Evolutionary conservation across 768 basidiomycete species (phyloP).

Genomic region (Chalciporus pseudorubinellus): DNA sequence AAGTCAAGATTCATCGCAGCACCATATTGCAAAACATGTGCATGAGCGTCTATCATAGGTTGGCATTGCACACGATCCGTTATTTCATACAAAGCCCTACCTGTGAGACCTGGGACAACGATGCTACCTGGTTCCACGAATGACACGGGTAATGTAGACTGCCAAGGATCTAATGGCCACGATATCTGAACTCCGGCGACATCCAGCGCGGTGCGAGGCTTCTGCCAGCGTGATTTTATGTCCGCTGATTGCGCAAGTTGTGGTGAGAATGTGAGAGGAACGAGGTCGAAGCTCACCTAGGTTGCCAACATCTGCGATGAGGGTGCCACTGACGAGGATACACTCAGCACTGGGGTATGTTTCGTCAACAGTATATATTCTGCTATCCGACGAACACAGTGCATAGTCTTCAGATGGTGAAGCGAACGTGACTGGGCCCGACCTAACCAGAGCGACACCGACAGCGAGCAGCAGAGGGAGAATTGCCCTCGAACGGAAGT

Average conservation of each 20-base stretch:
- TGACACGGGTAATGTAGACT: slow-evolving; percentile 18
- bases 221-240: slow-evolving; percentile 25
- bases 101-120: slow-evolving; percentile 72
- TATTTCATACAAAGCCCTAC: slow-evolving; percentile 33
- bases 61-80: background rate
- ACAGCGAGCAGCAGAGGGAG: slow-evolving; percentile 9
- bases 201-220: background rate
- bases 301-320: slow-evolving; percentile 48
- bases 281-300: slow-evolving; percentile 37
- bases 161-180: slow-evolving; percentile 24
- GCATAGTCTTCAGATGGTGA: slow-evolving; percentile 41
- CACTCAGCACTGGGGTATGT: slow-evolving; percentile 54
- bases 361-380: slow-evolving; percentile 71
- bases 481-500: background rate
- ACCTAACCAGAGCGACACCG: slow-evolving; percentile 1
- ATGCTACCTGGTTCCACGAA: slow-evolving; percentile 39
- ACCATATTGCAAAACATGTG: slow-evolving; percentile 74
- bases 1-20: slow-evolving; percentile 63
- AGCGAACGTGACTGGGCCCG: background rate
- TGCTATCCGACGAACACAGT: slow-evolving; percentile 50
- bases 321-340: slow-evolving; percentile 49
- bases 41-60: slow-evolving; percentile 63
- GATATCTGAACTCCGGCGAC: slow-evolving; percentile 17
- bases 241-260: slow-evolving; percentile 18
- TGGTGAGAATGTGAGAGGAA: background rate